Percentiles rank a stretch among this genome's conserved stretches.
phyloP scores from a whole-genome alignment of 179 eudicot species.

The Beta corolliflora region DNA sequence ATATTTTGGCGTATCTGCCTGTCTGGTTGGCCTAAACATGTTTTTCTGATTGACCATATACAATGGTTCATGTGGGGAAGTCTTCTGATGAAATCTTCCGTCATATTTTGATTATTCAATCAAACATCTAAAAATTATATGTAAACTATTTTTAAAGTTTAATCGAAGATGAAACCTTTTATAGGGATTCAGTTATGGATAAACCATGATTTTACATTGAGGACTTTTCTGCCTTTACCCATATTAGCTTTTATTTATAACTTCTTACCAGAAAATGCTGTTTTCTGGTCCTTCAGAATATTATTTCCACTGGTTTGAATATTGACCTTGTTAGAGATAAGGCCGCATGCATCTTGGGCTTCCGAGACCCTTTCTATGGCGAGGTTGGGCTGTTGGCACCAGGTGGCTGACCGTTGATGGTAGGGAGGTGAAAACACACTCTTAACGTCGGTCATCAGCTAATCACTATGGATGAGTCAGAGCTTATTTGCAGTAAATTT shows the following conservation, averaged over 20 bases:
- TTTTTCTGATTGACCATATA: not conserved
- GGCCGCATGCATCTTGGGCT: no score
- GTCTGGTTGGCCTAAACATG: no score
- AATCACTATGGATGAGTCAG: not conserved
- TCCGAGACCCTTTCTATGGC: not conserved
- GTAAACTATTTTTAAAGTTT: no score
- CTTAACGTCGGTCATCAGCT: not conserved
- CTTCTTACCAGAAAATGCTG: not conserved
- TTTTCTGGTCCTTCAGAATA: not conserved
- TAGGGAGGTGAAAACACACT: not conserved
- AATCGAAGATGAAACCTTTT: not conserved
- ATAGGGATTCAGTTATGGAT: not conserved
- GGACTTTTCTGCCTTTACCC: not conserved
- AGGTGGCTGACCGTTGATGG: no score
- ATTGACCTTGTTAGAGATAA: no score
- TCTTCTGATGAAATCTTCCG: not conserved
- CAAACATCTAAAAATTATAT: not conserved
- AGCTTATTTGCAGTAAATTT: not conserved
- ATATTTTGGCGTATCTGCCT: not conserved
- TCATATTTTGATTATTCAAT: not conserved
- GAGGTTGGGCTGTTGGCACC: not conserved
- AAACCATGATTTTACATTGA: not conserved
- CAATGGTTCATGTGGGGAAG: not conserved
- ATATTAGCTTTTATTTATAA: not conserved
- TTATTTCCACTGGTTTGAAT: no score